phyloP scores from a whole-genome alignment of 208 protist species.

The Leishmania guyanensis region DNA sequence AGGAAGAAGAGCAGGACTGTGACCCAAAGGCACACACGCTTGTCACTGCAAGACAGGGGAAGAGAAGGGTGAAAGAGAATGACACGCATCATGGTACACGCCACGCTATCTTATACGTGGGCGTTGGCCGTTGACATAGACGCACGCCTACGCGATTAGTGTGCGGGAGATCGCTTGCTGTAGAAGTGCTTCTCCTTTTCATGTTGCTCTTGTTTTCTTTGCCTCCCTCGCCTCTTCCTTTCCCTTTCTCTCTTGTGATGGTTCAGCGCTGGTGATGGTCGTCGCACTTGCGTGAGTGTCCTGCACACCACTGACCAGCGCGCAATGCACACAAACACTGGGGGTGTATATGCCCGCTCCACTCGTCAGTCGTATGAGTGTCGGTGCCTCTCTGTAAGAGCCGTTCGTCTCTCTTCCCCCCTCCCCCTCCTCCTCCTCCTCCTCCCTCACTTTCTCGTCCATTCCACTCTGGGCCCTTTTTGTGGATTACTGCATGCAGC shows the following conservation, averaged over 20 bases:
- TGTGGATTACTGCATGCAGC: neutral
- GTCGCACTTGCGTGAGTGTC: neutral
- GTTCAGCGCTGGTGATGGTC: neutral
- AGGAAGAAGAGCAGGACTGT: neutral
- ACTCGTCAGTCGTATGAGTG: neutral
- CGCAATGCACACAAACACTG: too few species aligned
- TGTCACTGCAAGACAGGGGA: neutral
- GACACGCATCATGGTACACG: neutral
- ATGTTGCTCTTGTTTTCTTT: neutral
- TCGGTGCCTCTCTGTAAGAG: neutral
- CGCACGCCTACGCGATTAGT: neutral
- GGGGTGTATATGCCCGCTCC: neutral
- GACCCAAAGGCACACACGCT: neutral
- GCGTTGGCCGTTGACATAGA: neutral
- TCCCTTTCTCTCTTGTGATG: neutral
- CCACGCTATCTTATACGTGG: neutral
- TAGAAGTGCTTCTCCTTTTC: neutral
- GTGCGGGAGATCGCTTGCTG: neutral
- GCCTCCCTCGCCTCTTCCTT: neutral
- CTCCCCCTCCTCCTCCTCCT: neutral
- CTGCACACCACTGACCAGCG: neutral
- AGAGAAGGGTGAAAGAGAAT: neutral
- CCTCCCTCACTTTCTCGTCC: neutral
- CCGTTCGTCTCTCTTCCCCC: neutral
- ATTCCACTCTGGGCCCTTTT: neutral